A percentile compares a stretch with the other conserved stretches of the same genome.
Evolutionary conservation across 2,329 filamentous ascomycete species (phyloP).

Genomic region (Septoria petroselini): DNA sequence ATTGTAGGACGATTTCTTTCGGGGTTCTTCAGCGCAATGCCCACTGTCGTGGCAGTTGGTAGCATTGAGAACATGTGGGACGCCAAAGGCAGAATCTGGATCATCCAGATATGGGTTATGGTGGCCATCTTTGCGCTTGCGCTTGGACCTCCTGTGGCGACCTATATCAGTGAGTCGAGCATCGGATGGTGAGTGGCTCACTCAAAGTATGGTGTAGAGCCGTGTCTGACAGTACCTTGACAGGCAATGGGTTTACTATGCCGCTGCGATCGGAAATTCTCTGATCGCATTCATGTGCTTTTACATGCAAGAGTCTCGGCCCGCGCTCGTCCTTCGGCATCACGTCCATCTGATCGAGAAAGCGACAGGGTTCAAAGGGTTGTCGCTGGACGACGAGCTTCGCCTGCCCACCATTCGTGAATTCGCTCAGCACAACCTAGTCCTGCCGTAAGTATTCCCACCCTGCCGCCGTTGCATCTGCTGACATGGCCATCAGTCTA

Average conservation of each 20-base stretch:
- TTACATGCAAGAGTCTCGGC: slow-evolving; percentile 46
- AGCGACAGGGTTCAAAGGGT: slow-evolving; percentile 28
- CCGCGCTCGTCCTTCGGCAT: slow-evolving; percentile 42
- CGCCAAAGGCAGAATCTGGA: slow-evolving; percentile 45
- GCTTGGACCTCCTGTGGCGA: slow-evolving; percentile 46
- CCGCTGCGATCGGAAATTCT: slow-evolving; percentile 42
- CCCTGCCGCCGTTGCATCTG: neutral
- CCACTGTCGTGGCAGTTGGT: slow-evolving; percentile 48
- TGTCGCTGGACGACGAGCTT: slow-evolving; percentile 39
- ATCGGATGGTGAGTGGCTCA: slow-evolving; percentile 28
- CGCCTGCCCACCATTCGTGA: slow-evolving; percentile 43
- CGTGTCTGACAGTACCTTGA: neutral
- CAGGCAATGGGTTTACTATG: slow-evolving; percentile 49
- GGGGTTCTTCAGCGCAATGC: slow-evolving; percentile 49
- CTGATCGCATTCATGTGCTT: slow-evolving; percentile 39
- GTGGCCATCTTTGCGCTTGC: slow-evolving; percentile 45
- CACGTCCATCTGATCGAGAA: slow-evolving; percentile 37
- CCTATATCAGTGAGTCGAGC: slow-evolving; percentile 18
- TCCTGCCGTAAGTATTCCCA: slow-evolving; percentile 8
- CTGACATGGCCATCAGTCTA: neutral
- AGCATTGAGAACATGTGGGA: slow-evolving; percentile 49
- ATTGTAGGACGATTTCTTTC: slow-evolving; percentile 45
- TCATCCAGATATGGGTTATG: slow-evolving; percentile 47
- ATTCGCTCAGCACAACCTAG: slow-evolving; percentile 6
- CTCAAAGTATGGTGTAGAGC: no score